Evolutionary conservation across 2,329 filamentous ascomycete genomes (phyloP).

Genomic region (Calonectria pauciramosa): DNA sequence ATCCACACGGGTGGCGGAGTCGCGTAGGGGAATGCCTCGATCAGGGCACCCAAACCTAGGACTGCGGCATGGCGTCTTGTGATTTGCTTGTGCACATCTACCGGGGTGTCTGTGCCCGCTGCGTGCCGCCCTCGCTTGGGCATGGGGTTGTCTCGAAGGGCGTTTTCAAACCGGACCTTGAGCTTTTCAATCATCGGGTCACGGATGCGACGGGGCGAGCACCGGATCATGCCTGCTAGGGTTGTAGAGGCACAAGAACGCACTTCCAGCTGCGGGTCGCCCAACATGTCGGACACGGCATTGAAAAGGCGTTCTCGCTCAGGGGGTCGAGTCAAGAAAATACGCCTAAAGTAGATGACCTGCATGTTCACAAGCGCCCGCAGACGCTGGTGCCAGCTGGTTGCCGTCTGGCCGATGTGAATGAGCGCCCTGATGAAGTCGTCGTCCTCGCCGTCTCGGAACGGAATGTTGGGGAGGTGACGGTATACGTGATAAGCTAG

Average conservation of each 20-base stretch:
- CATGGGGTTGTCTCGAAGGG: conserved; percentile 87
- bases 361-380: conserved; percentile 98
- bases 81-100: conserved; percentile 81
- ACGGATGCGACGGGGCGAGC: conserved; percentile 86
- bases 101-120: conserved; percentile 76
- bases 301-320: conserved; percentile 88
- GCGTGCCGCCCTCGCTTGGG: conserved; percentile 77
- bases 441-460: conserved; percentile 86
- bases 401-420: conserved; percentile 84
- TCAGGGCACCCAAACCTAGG: conserved; percentile 87
- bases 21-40: conserved; percentile 96
- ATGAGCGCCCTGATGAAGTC: conserved; percentile 89
- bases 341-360: conserved; percentile 95
- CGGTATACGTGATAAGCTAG: conserved; percentile 97
- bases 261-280: conserved; percentile 92
- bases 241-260: conserved; percentile 93
- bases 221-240: conserved; percentile 96
- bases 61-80: conserved; percentile 91
- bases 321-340: conserved; percentile 84
- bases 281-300: conserved; percentile 95
- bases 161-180: conserved; percentile 82
- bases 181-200: conserved; percentile 82
- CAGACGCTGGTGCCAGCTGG: conserved; percentile 95
- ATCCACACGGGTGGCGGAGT: conserved; percentile 95
- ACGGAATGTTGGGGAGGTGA: conserved; percentile 94